These are phyloP conservation scores for Lactarius tabidus DNA, from an alignment of 768 basidiomycete species.

Conservation along the genomic window DNA sequence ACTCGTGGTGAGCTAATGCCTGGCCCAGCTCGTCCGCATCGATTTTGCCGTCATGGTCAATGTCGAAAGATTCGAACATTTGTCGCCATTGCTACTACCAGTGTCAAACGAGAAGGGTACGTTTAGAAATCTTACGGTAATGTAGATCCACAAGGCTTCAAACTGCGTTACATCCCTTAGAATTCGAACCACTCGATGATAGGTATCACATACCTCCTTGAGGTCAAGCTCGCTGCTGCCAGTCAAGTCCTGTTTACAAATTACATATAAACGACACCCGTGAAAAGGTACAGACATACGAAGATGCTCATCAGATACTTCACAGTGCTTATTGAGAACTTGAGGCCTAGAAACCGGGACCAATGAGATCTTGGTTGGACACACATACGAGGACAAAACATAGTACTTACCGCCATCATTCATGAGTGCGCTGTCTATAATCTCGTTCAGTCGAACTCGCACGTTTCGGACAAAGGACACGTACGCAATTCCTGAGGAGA, in stretches of 20 bases:
- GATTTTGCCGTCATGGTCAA: neutral
- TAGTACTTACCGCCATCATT: constrained; percentile 1
- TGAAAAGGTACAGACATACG: neutral
- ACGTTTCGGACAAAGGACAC: neutral
- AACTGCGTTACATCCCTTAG: constrained; percentile 3
- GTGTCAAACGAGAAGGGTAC: constrained; percentile 2
- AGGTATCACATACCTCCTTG: constrained; percentile 5
- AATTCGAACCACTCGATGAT: neutral
- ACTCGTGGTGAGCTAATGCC: constrained; percentile 11
- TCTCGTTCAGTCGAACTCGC: neutral
- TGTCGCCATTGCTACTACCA: constrained; percentile 7
- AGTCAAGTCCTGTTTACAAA: constrained; percentile 6
- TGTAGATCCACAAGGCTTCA: constrained; percentile 5
- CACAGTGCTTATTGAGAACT: constrained; percentile 5
- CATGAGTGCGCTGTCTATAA: constrained; percentile 10
- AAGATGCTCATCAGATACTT: constrained; percentile 16
- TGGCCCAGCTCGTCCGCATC: neutral
- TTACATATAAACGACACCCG: neutral
- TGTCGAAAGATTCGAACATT: constrained; percentile 13
- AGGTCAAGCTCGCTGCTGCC: constrained; percentile 1
- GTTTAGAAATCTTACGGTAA: neutral
- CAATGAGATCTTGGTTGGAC: neutral
- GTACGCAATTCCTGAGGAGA: constrained; percentile 12
- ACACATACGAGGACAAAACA: neutral
- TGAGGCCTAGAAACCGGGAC: neutral